Evolutionary conservation across 495 filamentous ascomycete genomes (phyloP), one percentile per base, ranked within the genome.

Genomic region (Talaromyces adpressus): DNA sequence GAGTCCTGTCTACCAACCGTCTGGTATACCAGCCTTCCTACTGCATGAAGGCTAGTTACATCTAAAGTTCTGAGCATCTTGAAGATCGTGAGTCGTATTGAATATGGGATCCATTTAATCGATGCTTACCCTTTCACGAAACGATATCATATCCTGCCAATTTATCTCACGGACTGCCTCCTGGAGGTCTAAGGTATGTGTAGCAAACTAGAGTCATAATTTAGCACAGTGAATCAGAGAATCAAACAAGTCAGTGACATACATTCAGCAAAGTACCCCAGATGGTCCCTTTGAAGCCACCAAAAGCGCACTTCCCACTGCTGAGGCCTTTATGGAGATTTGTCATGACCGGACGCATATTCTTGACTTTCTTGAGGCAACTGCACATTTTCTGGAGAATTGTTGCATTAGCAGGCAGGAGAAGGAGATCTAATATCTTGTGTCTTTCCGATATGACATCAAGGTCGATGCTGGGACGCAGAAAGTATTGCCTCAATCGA

Each of bases 401-500:
- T 32, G 81, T 75, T 20, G 73, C 64, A 70, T 97, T 96, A 7
- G 91, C 86, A 0, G 89, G 84, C 32, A 82, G 81, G 4, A 94
- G 74, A 63, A 98, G 83, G 1, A 88, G 76, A 6, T 78, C 74
- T 61, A 94, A 86, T 5, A 89, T 85, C 22, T 83, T 76, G 51
- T 95, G 87, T 29, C 94, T 85, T 68, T 93, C 82, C n/a, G 80
- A 77, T 63, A 98, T 93, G 4, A 89, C 66, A 16, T 75, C 72
- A 3, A 90, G 67, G 59, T 92, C 81, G 32, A 86, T 78, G 54
- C 82, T 95, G 34, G 94, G 94, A 0, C 89, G 87, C 32, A 97
- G 80, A 65, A 98, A 96, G 66, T 91, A 89, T 68, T 92, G 89
- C 22, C 90, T 87, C 4, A 98, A 81, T 56, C 83, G 84, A 25